Evolutionary conservation across 2,329 filamentous ascomycete species (phyloP).

Genomic region (Fusarium camptoceras): DNA sequence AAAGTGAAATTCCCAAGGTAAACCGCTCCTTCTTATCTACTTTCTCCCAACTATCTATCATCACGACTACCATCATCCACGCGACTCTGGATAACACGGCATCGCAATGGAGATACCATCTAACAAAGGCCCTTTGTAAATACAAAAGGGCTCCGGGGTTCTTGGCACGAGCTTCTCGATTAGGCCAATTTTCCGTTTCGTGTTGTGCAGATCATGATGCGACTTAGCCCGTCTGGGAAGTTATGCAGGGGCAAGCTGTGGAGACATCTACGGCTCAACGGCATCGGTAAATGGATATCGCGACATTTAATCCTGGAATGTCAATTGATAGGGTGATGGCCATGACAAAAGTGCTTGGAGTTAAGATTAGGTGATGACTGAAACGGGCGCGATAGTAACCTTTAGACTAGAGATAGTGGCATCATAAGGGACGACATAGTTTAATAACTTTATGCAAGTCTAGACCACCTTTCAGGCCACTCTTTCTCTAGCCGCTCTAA

Average conservation of each 20-base stretch:
- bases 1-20: neutral
- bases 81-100: slow-evolving; percentile 30
- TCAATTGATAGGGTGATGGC: neutral
- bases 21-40: slow-evolving; percentile 2
- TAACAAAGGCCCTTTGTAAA: slow-evolving; percentile 21
- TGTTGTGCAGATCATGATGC: slow-evolving; percentile 16
- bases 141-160: slow-evolving; percentile 19
- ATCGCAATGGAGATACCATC: slow-evolving; percentile 4
- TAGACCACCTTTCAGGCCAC: neutral
- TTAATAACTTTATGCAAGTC: neutral
- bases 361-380: slow-evolving; percentile 10
- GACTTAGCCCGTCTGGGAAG: slow-evolving; percentile 8
- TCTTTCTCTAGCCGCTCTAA: too few relatives aligned
- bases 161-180: slow-evolving; percentile 29
- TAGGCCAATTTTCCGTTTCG: slow-evolving; percentile 16
- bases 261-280: slow-evolving; percentile 14
- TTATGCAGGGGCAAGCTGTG: slow-evolving; percentile 13
- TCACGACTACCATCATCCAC: neutral
- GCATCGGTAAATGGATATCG: slow-evolving; percentile 13
- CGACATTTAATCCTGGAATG: neutral
- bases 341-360: slow-evolving; percentile 11
- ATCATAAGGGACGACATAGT: neutral
- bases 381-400: neutral
- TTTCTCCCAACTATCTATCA: neutral
- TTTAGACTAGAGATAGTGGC: neutral